Evolutionary conservation across 805 yeast species (phyloP).

Genomic region (Candida fluviatilis): DNA sequence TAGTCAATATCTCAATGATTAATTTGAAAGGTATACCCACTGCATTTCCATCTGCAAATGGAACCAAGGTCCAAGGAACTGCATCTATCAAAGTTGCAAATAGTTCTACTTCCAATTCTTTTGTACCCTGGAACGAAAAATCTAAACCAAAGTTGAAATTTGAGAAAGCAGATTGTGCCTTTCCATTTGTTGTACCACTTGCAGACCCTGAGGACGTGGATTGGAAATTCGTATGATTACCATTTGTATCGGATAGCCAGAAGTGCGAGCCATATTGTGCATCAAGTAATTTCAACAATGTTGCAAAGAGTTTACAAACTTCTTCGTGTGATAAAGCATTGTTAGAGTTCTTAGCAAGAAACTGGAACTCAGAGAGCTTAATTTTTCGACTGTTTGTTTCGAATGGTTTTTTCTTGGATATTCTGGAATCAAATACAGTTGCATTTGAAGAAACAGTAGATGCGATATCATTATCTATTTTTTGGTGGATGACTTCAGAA

Average conservation of each 20-base stretch:
- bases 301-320: constrained; percentile 54
- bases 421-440: not conserved
- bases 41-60: constrained; percentile 25
- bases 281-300: constrained; percentile 58
- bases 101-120: constrained; percentile 48
- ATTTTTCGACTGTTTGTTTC: not conserved
- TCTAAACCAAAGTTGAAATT: constrained; percentile 38
- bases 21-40: constrained; percentile 54
- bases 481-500: constrained; percentile 1
- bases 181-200: constrained; percentile 12
- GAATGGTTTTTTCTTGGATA: not conserved
- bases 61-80: constrained; percentile 58
- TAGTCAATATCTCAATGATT: constrained; percentile 69
- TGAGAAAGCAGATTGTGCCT: constrained; percentile 38
- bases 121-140: constrained; percentile 27
- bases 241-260: constrained; percentile 19
- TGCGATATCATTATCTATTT: not conserved
- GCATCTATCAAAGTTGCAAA: constrained; percentile 68
- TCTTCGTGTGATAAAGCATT: constrained; percentile 64
- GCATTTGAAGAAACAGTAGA: not conserved
- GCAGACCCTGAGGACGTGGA: not conserved
- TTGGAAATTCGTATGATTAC: constrained; percentile 9
- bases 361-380: constrained; percentile 27
- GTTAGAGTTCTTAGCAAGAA: constrained; percentile 41
- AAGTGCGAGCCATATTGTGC: constrained; percentile 43